Evolutionary conservation across 495 filamentous ascomycete species (phyloP).

Genomic region (Barbatosphaeria neglecta): DNA sequence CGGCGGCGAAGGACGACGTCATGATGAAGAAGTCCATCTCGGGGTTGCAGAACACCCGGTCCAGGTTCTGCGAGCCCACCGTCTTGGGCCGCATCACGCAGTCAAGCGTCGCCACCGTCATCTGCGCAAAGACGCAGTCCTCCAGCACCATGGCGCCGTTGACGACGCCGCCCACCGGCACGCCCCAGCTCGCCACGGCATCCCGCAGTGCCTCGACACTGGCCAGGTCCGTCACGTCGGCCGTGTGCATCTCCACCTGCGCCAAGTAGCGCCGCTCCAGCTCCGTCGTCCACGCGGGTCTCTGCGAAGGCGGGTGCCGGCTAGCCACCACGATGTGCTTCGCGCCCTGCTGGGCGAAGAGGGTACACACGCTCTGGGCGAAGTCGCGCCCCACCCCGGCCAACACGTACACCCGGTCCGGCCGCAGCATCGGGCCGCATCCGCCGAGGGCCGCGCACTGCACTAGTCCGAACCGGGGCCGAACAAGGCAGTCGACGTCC

Average conservation of each 20-base stretch:
- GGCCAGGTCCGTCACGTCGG: slow-evolving; percentile 21
- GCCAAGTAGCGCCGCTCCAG: slow-evolving; percentile 19
- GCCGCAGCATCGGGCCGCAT: slow-evolving; percentile 14
- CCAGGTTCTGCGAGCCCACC: slow-evolving; percentile 28
- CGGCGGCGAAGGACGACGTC: slow-evolving; percentile 35
- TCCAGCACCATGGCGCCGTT: slow-evolving; percentile 46
- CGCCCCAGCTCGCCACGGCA: slow-evolving; percentile 10
- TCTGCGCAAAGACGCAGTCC: slow-evolving; percentile 35
- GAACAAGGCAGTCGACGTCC: slow-evolving; percentile 5
- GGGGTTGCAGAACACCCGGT: slow-evolving; percentile 15
- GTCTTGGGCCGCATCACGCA: slow-evolving; percentile 33
- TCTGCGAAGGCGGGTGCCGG: slow-evolving; percentile 32
- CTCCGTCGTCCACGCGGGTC: slow-evolving; percentile 28
- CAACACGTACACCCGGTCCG: slow-evolving; percentile 43
- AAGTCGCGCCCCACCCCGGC: slow-evolving; percentile 47
- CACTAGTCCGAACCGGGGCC: slow-evolving; percentile 4
- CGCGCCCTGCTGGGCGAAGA: slow-evolving; percentile 45
- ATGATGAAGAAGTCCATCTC: slow-evolving; percentile 38
- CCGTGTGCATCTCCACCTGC: slow-evolving; percentile 18
- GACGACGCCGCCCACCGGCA: slow-evolving; percentile 32
- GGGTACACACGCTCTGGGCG: slow-evolving; percentile 45
- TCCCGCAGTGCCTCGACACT: slow-evolving; percentile 17
- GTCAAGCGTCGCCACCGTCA: slow-evolving; percentile 28
- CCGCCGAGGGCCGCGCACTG: too few species aligned
- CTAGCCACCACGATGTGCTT: slow-evolving; percentile 43